phyloP scores from a whole-genome alignment of 768 basidiomycete species.

The Steccherinum ochraceum region DNA sequence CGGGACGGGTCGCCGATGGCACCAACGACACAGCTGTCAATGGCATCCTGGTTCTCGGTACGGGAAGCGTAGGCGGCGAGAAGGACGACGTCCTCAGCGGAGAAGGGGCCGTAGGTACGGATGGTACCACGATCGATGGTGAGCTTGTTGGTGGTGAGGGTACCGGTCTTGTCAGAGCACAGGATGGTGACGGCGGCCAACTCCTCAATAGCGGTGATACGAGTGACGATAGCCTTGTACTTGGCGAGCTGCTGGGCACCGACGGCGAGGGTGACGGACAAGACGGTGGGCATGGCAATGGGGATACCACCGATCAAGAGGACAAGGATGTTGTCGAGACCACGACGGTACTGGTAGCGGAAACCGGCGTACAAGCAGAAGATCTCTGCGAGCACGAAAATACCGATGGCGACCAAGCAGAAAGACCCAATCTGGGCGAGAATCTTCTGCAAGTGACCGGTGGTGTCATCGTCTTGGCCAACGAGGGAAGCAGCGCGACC shows the following conservation, averaged over 20 bases:
- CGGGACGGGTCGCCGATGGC: conserved; percentile 66
- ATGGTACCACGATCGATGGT: conserved; percentile 93
- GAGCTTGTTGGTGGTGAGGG: conserved; percentile 98
- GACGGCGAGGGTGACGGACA: conserved; percentile 97
- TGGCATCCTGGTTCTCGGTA: conserved; percentile 98
- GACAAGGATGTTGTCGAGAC: conserved; percentile 95
- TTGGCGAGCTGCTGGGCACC: conserved; percentile 98
- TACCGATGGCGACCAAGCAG: conserved; percentile 93
- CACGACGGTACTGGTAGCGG: conserved; percentile 85
- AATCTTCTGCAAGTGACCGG: conserved; percentile 98
- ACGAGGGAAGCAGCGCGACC: conserved; percentile 97
- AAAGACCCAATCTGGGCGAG: conserved; percentile 96
- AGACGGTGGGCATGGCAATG: conserved; percentile 98
- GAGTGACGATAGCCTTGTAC: conserved; percentile 99
- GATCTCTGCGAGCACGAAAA: conserved; percentile 93
- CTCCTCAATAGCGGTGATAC: conserved; percentile 99
- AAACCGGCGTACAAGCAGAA: conserved; percentile 90
- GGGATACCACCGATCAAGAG: conserved; percentile 99
- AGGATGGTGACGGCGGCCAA: conserved; percentile 97
- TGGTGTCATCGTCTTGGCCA: conserved; percentile 95
- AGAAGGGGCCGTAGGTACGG: conserved; percentile 85
- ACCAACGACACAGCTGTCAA: conserved; percentile 80
- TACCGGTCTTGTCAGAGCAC: conserved; percentile 98
- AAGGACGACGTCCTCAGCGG: conserved; percentile 85
- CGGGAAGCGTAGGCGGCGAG: conserved; percentile 95